phyloP scores from a whole-genome alignment of 2,329 filamentous ascomycete species.

The Aspergillus phoenicis region DNA sequence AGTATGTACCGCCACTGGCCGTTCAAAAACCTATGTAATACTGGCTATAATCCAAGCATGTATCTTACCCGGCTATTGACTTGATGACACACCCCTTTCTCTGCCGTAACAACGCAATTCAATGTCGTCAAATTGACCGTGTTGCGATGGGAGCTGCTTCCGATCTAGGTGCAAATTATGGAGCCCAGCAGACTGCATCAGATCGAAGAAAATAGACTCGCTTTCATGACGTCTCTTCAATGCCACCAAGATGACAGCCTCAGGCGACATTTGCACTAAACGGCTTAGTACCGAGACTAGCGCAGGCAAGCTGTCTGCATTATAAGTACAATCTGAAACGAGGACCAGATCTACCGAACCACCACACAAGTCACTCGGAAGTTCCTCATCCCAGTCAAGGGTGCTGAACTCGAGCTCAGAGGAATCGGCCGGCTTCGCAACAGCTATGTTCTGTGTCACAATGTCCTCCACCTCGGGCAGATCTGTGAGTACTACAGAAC shows the following conservation, averaged over 20 bases:
- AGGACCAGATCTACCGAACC: constrained; percentile 60
- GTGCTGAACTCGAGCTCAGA: constrained; percentile 52
- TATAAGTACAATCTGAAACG: constrained; percentile 74
- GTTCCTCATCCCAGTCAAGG: constrained; percentile 65
- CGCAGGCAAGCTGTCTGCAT: constrained; percentile 65
- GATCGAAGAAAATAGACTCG: constrained; percentile 66
- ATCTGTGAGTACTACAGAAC: constrained; percentile 65
- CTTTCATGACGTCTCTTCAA: constrained; percentile 69
- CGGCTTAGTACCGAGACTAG: constrained; percentile 60
- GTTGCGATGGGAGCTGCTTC: constrained; percentile 42
- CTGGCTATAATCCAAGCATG: background rate
- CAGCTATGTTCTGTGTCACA: constrained; percentile 57
- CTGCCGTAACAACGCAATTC: constrained; percentile 42
- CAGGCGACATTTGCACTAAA: constrained; percentile 52
- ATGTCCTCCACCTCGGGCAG: constrained; percentile 66
- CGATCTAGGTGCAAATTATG: constrained; percentile 31
- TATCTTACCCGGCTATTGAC: background rate
- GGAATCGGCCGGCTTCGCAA: constrained; percentile 45
- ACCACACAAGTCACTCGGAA: constrained; percentile 46
- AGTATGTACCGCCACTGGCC: background rate
- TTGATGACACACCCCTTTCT: background rate
- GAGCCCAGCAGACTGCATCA: constrained; percentile 53
- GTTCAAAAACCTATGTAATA: background rate
- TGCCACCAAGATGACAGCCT: constrained; percentile 59
- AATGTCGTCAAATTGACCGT: constrained; percentile 39